Evolutionary conservation across 2,329 filamentous ascomycete genomes (phyloP).

Genomic region (Septoria petroselini): DNA sequence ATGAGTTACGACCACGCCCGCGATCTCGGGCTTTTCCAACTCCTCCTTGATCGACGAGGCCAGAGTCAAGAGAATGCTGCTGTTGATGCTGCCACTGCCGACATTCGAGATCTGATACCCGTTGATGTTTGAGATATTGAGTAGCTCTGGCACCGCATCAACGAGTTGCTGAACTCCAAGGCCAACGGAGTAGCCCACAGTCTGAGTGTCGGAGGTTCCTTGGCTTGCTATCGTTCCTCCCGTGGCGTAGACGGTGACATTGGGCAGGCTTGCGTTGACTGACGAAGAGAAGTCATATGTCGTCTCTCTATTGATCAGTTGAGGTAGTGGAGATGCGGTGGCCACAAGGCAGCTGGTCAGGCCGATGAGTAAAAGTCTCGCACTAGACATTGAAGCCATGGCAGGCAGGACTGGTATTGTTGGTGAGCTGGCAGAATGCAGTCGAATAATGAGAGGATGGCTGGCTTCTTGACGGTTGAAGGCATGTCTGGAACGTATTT

Average conservation of each 20-base stretch:
- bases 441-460: too few relatives aligned
- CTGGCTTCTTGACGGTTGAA: too few relatives aligned
- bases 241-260: constrained; percentile 57
- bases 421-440: too few relatives aligned
- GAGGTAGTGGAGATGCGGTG: too few relatives aligned
- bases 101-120: constrained; percentile 47
- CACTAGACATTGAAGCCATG: too few relatives aligned
- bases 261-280: constrained; percentile 50
- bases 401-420: too few relatives aligned
- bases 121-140: constrained; percentile 54
- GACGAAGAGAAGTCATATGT: constrained; percentile 20
- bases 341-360: too few relatives aligned
- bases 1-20: constrained; percentile 59
- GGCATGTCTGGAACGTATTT: too few relatives aligned
- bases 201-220: constrained; percentile 51
- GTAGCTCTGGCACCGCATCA: constrained; percentile 54
- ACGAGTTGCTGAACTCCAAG: constrained; percentile 53
- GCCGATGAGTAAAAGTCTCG: too few relatives aligned
- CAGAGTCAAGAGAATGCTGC: constrained; percentile 49
- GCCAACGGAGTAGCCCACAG: constrained; percentile 53
- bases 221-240: constrained; percentile 60
- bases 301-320: not conserved
- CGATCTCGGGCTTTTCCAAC: constrained; percentile 44
- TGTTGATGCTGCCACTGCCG: constrained; percentile 43
- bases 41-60: constrained; percentile 50